Evolutionary conservation across 306 rosid species (phyloP).

Genomic region (Fagus crenata): DNA sequence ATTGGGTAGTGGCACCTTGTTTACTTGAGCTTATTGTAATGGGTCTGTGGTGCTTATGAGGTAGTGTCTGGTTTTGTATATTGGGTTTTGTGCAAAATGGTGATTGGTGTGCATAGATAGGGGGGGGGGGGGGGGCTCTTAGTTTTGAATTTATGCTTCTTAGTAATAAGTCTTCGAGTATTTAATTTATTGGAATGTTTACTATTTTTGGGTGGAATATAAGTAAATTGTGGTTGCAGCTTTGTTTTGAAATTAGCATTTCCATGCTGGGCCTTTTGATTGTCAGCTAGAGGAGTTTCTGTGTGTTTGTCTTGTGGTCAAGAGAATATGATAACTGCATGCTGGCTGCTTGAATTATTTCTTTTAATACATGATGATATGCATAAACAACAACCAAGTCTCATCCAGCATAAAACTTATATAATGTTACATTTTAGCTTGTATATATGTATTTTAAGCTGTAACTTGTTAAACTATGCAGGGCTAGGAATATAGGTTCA

Average conservation of each 20-base stretch:
- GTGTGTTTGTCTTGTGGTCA: background rate
- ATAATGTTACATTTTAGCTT: background rate
- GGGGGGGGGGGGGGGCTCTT: background rate
- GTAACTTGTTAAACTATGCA: slow-evolving; percentile 3
- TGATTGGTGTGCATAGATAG: background rate
- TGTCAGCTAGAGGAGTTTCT: background rate
- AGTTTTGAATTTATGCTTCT: background rate
- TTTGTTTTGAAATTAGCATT: background rate
- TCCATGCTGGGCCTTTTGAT: background rate
- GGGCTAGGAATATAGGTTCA: background rate
- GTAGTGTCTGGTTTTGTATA: background rate
- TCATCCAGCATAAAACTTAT: background rate
- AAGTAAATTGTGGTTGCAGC: background rate
- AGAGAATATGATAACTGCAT: too few relatives aligned
- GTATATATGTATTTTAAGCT: background rate
- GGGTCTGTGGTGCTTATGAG: background rate
- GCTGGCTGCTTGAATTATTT: background rate
- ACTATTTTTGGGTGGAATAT: background rate
- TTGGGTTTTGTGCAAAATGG: background rate
- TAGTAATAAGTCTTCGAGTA: background rate
- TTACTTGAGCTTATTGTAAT: background rate
- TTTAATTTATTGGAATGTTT: background rate
- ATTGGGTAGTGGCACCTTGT: background rate
- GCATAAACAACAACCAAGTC: background rate
- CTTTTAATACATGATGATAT: background rate